Conservation (phyloP, 2,329 filamentous ascomycete genomes). For the Claviceps sorghi region DNA sequence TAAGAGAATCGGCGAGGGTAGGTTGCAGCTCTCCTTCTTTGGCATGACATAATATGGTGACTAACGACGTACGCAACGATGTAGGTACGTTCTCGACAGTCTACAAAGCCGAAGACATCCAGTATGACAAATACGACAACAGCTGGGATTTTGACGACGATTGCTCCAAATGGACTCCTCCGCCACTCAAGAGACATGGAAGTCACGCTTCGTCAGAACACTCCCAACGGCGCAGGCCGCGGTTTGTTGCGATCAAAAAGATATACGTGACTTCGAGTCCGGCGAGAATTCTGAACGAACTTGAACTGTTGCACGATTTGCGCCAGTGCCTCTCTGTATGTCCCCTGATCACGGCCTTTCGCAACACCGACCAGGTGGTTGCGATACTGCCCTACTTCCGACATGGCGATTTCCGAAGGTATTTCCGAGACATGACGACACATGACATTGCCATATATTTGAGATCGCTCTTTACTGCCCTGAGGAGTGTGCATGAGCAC, state of each 20-base stretch:
- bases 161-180: slow-evolving; percentile 52
- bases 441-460: slow-evolving; percentile 83
- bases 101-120: slow-evolving; percentile 91
- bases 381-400: slow-evolving; percentile 91
- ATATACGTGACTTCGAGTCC: slow-evolving; percentile 98
- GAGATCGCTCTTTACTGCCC: slow-evolving; percentile 69
- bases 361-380: slow-evolving; percentile 84
- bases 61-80: background rate
- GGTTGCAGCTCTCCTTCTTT: slow-evolving; percentile 3
- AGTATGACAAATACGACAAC: slow-evolving; percentile 72
- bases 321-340: slow-evolving; percentile 74
- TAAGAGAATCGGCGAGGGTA: slow-evolving; percentile 94
- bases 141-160: slow-evolving; percentile 68
- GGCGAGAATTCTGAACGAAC: slow-evolving; percentile 83
- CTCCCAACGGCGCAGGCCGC: slow-evolving; percentile 27
- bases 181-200: slow-evolving; percentile 40
- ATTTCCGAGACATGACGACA: slow-evolving; percentile 82
- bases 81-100: slow-evolving; percentile 94
- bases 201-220: slow-evolving; percentile 19
- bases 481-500: slow-evolving; percentile 68
- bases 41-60: background rate
- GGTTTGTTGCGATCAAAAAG: slow-evolving; percentile 95
- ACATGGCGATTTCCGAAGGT: slow-evolving; percentile 86
- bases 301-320: slow-evolving; percentile 82
- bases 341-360: slow-evolving; percentile 92